phyloP scores from a whole-genome alignment of 352 stramenopile species.

The Aphanomyces cochlioides region DNA sequence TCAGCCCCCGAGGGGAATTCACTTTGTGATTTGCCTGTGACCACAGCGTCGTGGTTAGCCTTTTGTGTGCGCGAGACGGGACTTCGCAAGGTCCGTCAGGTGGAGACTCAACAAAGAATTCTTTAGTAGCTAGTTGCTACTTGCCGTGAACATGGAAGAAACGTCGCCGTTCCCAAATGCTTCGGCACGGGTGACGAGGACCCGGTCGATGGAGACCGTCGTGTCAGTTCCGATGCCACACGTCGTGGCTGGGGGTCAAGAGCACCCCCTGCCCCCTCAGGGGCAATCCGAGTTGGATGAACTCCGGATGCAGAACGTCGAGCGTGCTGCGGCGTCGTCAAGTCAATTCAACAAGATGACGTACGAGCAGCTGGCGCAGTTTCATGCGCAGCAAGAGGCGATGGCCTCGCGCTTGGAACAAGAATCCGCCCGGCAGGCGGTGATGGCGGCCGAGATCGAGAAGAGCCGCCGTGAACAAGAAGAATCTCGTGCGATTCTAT shows the following conservation, averaged over 20 bases:
- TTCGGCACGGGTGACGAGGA: not conserved
- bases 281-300: conserved; percentile 1
- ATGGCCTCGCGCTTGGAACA: not conserved
- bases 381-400: no score
- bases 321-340: no score
- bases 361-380: no score
- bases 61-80: conserved; percentile 1
- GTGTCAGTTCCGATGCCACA: not conserved
- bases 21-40: conserved; percentile 9
- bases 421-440: not conserved
- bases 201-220: conserved; percentile 10
- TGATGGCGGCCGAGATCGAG: not conserved
- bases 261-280: not conserved
- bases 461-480: conserved; percentile 12
- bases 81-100: no score
- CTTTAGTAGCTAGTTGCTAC: not conserved
- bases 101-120: not conserved
- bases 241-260: not conserved
- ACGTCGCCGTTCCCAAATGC: not conserved
- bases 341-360: no score
- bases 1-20: not conserved
- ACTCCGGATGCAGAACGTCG: no score
- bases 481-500: not conserved
- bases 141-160: conserved; percentile 6
- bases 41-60: conserved; percentile 4